Evolutionary conservation across 371 early-diverging fungal species (phyloP), one percentile per base, ranked within the genome.

Genomic region (Saksenaea oblongispora): DNA sequence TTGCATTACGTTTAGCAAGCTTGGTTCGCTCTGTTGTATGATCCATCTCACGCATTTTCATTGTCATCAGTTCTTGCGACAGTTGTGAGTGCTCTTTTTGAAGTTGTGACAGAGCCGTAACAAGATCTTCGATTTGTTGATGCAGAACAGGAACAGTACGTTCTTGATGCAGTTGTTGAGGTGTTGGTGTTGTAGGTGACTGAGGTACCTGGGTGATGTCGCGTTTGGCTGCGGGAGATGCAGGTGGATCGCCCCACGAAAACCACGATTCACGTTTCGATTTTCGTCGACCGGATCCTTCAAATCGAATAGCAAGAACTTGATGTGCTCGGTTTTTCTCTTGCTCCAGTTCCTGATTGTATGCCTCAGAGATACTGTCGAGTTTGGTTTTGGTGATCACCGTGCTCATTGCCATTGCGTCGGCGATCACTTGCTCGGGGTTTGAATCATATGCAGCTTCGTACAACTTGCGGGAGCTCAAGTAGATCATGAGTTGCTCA

Each of bases 391-490:
- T 86, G 17, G 92, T 84, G 58, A 96, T 89, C n/a, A 73, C 58
- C 1, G 80, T 73, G 42, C 84, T 83, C 14, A 96, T 82, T 14
- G 80, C 71, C 81, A 90, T 87, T 0, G 95, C 91, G 54, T 94
- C 93, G 35, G 76, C 74, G 56, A 96, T 89, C 34, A 96, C 85
- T 28, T 77, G 78, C 24, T 86, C 84, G 22, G 90, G 86, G 54
- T 86, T 74, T 51, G 86, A 83, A 44, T 81, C 76, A 66, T 86
- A 89, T 14, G 84, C 83, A n/a, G 60, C 68, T 56, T 93, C 91
- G 69, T 95, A 96, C 34, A 96, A 76, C 15, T 88, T 88, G 41
- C 83, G 72, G 39, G 91, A 91, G 10, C 90, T 89, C 18, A 97
- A 79, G 59, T 88, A 91, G 37, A 91, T 84, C 75, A 97, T 87